Evolutionary conservation across 164 flowering plant species (phyloP), one percentile per base, ranked within the genome.

Genomic region (Vitis rupestris): DNA sequence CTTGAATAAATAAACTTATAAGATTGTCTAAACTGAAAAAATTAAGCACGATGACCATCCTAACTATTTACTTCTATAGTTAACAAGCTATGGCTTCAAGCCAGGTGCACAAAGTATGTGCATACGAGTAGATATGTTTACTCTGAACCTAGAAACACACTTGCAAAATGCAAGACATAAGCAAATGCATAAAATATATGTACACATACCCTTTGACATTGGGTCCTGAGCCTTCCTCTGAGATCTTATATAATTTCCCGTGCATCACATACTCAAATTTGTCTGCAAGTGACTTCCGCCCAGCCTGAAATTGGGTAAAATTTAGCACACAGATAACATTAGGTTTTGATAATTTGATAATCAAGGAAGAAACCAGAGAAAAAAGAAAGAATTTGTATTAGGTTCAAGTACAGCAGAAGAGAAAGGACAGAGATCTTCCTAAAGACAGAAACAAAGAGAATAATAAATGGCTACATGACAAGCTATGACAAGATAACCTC

Each of bases 211-310:
- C 85, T 80, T 85, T 85, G 17, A 81, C 85, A 48, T 73, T 78
- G 59, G 70, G 69, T 61, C 82, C 87, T 44, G 84, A 80, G 50
- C 74, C 81, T 70, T 84, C 84, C 76, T 93, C 97, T 19, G 88
- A 69, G 63, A 94, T 82, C 78, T 83, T 85, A 70, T 83, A 94
- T 9, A 91, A 76, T 80, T 87, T 92, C 78, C 98, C 98, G 78
- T 94, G 92, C 97, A 94, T 94, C 30, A 92, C 87, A 75, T 94
- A 94, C 61, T 94, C 97, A 61, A 78, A 94, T 59, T 81, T 83
- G 77, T 92, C 97, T 1, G 97, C 97, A 66, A 94, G 86, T 13
- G 93, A 81, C 67, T 85, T 85, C 67, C 88, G 76, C 52, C 65
- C 74, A 61, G 85, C 90, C 98, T 93, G 86, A 53, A 74, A 75